A percentile compares a stretch with the other conserved stretches of the same genome.
Evolutionary conservation across 2,329 filamentous ascomycete species (phyloP).

Genomic region (Aphanocladium album): DNA sequence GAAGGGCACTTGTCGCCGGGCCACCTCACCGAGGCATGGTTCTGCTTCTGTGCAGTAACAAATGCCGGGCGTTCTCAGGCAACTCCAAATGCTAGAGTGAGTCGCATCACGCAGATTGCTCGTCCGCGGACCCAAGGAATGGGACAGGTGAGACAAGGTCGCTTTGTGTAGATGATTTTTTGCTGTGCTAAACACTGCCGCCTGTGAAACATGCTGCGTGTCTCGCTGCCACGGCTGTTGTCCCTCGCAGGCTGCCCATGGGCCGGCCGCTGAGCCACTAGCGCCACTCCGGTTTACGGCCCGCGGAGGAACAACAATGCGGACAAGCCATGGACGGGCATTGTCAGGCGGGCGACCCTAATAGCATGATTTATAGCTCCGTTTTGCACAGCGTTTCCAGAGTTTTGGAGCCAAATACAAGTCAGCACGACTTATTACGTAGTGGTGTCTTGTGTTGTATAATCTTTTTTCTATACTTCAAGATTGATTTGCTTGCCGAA

Average conservation of each 20-base stretch:
- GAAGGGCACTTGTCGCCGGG: neutral
- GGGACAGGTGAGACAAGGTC: too few species aligned
- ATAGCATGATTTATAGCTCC: too few species aligned
- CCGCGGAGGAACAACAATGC: neutral
- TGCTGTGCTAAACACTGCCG: too few species aligned
- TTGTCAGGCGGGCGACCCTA: neutral
- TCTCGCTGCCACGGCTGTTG: neutral
- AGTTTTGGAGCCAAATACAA: too few species aligned
- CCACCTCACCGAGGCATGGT: too few species aligned
- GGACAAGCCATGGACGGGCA: neutral
- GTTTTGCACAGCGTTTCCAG: too few species aligned
- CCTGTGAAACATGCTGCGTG: neutral
- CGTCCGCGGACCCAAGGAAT: too few species aligned
- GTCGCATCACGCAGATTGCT: too few species aligned
- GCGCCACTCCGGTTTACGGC: neutral
- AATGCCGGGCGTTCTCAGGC: neutral
- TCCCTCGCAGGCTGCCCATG: neutral
- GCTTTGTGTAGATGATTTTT: too few species aligned
- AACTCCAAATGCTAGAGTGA: neutral
- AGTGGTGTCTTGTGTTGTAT: conserved; percentile 3
- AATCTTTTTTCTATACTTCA: conserved; percentile 41
- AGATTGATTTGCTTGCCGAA: conserved; percentile 97
- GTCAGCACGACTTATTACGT: too few species aligned
- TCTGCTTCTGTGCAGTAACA: neutral
- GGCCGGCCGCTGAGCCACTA: neutral